A percentile compares a stretch with the other conserved stretches of the same genome.
Evolutionary conservation across 2,329 filamentous ascomycete genomes (phyloP).

Genomic region (Helotiales sp.): DNA sequence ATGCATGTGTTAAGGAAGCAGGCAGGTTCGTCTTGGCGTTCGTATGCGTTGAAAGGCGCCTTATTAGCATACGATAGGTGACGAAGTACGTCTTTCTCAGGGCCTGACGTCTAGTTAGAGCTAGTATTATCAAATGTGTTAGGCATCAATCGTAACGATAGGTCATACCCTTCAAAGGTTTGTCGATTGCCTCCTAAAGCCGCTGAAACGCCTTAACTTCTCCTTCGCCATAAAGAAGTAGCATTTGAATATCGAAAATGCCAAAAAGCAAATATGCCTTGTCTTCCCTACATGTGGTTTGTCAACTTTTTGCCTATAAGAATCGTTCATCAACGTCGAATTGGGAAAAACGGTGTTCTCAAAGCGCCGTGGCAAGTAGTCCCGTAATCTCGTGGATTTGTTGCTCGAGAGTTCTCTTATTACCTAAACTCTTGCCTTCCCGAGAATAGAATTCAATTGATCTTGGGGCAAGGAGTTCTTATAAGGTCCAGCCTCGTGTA

Average conservation of each 20-base stretch:
- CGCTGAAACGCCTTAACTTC: constrained; percentile 41
- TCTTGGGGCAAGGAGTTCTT: constrained; percentile 28
- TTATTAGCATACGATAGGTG: background rate
- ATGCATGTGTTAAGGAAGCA: background rate
- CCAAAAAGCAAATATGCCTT: constrained; percentile 41
- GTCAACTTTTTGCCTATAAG: constrained; percentile 47
- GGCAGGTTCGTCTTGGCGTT: background rate
- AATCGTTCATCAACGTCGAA: constrained; percentile 33
- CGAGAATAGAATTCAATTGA: constrained; percentile 27
- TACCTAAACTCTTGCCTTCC: constrained; percentile 19
- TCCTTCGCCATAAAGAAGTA: constrained; percentile 49
- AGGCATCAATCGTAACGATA: constrained; percentile 4
- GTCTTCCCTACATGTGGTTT: constrained; percentile 47
- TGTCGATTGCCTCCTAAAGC: constrained; percentile 44
- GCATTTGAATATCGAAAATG: constrained; percentile 52
- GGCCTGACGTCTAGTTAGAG: constrained; percentile 3
- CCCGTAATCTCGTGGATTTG: constrained; percentile 22
- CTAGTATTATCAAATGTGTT: background rate
- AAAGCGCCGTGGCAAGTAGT: constrained; percentile 19
- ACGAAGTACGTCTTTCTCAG: background rate
- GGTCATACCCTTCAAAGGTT: constrained; percentile 19
- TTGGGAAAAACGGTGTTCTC: constrained; percentile 15
- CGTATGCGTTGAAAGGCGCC: background rate
- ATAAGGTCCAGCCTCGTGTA: constrained; percentile 16
- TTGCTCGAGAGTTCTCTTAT: constrained; percentile 24